These are phyloP conservation scores for Kwoniella sp. DNA, from an alignment of 768 basidiomycete species.

Conservation along the genomic window DNA sequence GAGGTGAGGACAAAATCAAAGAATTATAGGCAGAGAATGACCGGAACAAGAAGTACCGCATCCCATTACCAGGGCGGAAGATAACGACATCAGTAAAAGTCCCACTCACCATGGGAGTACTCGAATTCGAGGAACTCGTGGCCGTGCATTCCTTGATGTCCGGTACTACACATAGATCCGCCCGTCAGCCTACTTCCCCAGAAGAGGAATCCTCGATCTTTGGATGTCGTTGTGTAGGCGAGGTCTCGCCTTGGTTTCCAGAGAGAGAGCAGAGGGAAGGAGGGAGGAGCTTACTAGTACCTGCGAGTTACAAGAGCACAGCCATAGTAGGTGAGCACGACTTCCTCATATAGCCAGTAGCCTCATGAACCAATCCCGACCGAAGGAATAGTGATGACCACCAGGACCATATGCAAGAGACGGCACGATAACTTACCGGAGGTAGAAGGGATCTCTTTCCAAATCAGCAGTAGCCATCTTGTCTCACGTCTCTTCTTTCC, in stretches of 20 bases:
- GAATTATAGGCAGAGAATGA: too few species aligned
- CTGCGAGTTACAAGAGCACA: conserved; percentile 14
- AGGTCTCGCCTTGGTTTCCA: too few species aligned
- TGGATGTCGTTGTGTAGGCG: too few species aligned
- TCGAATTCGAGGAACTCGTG: conserved; percentile 99
- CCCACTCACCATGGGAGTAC: conserved; percentile 84
- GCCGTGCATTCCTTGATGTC: conserved; percentile 97
- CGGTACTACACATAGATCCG: conserved; percentile 66
- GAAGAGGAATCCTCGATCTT: too few species aligned
- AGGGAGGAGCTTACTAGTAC: conserved; percentile 51
- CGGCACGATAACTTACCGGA: conserved; percentile 45
- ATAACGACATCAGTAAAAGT: too few species aligned
- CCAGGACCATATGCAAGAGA: too few species aligned
- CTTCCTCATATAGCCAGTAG: too few species aligned
- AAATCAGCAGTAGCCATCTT: conserved; percentile 44
- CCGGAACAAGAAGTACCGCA: too few species aligned
- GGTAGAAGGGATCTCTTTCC: conserved; percentile 57
- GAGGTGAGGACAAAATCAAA: too few species aligned
- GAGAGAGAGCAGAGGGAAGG: not conserved
- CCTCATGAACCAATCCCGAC: too few species aligned
- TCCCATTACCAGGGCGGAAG: too few species aligned
- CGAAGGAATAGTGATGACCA: not conserved
- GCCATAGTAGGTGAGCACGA: not conserved
- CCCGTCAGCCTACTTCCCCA: too few species aligned
- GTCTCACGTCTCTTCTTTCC: not conserved